These are phyloP conservation scores for Cryptococcus jaspeensis DNA, from an alignment of 1,284 basidiomycete species.

Conservation along the genomic window DNA sequence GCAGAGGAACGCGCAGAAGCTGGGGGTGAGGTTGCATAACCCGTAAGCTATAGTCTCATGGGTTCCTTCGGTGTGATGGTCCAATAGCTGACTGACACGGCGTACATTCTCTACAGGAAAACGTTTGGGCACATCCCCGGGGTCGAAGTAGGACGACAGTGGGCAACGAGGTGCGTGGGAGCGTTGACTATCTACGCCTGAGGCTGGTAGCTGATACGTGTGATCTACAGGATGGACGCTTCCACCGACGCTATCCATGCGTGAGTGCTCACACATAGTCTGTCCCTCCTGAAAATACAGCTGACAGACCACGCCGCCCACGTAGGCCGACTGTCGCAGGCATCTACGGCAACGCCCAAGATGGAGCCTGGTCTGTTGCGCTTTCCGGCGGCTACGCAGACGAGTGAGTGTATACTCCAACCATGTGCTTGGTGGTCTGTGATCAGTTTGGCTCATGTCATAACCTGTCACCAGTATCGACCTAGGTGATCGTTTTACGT, in stretches of 20 bases:
- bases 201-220: background rate
- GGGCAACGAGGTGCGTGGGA: constrained; percentile 25
- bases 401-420: constrained; percentile 38
- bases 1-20: constrained; percentile 26
- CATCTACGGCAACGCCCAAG: constrained; percentile 34
- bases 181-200: too few relatives aligned
- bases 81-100: background rate
- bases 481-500: constrained; percentile 42
- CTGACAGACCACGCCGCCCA: background rate
- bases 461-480: constrained; percentile 30
- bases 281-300: too few relatives aligned
- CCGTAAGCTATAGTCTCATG: too few relatives aligned
- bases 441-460: background rate
- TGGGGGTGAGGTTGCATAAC: constrained; percentile 34
- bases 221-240: constrained; percentile 37
- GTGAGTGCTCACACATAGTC: constrained; percentile 13
- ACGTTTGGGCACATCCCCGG: constrained; percentile 41
- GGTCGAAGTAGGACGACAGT: constrained; percentile 40
- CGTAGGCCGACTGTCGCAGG: constrained; percentile 38
- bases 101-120: constrained; percentile 15
- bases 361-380: constrained; percentile 51
- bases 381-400: constrained; percentile 50
- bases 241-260: constrained; percentile 43
- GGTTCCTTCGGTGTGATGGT: background rate
- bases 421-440: background rate